Evolutionary conservation across 176 grass and related monocot genomes (phyloP).

Genomic region (Oryza punctata): DNA sequence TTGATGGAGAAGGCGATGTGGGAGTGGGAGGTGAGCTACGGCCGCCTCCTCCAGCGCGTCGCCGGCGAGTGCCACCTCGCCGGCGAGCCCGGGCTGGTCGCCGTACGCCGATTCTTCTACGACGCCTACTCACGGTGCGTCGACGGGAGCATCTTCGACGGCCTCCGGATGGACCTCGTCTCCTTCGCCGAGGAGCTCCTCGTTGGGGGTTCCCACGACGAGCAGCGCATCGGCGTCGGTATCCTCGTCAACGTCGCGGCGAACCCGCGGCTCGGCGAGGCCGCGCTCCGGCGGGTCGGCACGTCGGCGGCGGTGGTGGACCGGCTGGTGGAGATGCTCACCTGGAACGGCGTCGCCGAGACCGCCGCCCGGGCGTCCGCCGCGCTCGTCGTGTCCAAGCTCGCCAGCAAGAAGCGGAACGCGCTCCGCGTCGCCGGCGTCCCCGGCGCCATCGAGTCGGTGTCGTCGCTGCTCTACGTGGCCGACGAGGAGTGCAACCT

Average conservation of each 20-base stretch:
- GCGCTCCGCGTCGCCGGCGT: conserved; percentile 57
- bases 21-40: conserved; percentile 70
- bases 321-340: conserved; percentile 66
- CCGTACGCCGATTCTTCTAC: conserved; percentile 75
- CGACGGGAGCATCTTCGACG: conserved; percentile 71
- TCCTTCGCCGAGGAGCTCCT: conserved; percentile 72
- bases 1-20: conserved; percentile 66
- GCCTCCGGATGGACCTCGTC: conserved; percentile 69
- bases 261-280: conserved; percentile 31
- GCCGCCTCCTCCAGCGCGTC: conserved; percentile 54
- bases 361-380: conserved; percentile 44
- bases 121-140: conserved; percentile 73
- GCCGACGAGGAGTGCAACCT: conserved; percentile 56
- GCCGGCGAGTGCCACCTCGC: conserved; percentile 56
- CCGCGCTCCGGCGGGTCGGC: conserved; percentile 48
- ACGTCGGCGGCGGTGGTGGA: conserved; percentile 49
- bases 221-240: conserved; percentile 61
- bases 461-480: conserved; percentile 58
- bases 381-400: conserved; percentile 66
- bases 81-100: conserved; percentile 46
- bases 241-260: conserved; percentile 55
- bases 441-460: conserved; percentile 59
- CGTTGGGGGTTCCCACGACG: conserved; percentile 50
- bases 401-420: conserved; percentile 66
- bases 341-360: conserved; percentile 52